Percentiles rank a stretch among this genome's conserved stretches.
Conservation (phyloP, 352 stramenopile species). For the Globisporangium heterothallicum region DNA sequence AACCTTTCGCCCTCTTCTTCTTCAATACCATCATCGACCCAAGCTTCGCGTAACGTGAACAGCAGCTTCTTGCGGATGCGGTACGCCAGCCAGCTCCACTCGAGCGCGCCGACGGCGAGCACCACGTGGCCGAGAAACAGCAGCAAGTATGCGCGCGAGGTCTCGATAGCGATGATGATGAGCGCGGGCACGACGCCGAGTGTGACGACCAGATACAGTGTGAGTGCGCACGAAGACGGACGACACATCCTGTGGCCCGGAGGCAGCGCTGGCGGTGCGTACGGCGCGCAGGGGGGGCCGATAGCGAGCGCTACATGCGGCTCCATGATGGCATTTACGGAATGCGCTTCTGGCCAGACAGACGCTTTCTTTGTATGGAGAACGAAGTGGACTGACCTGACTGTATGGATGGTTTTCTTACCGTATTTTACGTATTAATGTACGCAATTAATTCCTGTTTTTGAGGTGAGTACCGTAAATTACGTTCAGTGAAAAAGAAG, state of each 20-base stretch:
- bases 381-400: too few species aligned
- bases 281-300: background rate
- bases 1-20: slow-evolving; percentile 7
- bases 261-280: slow-evolving; percentile 10
- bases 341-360: too few species aligned
- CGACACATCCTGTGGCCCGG: slow-evolving; percentile 20
- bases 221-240: slow-evolving; percentile 11
- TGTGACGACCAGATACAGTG: slow-evolving; percentile 27
- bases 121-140: slow-evolving; percentile 35
- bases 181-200: slow-evolving; percentile 22
- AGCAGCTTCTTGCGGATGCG: slow-evolving; percentile 39
- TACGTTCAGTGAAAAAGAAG: too few species aligned
- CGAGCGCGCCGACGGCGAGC: slow-evolving; percentile 32
- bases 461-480: background rate
- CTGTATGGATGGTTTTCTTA: too few species aligned
- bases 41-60: slow-evolving; percentile 20
- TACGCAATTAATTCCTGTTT: background rate
- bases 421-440: background rate
- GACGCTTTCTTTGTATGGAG: too few species aligned
- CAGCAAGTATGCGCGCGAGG: slow-evolving; percentile 29
- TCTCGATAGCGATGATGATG: slow-evolving; percentile 32
- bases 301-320: background rate
- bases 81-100: slow-evolving; percentile 48
- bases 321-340: slow-evolving; percentile 8
- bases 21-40: background rate